Conservation (phyloP, 768 basidiomycete genomes). For the Pisolithus orientalis region DNA sequence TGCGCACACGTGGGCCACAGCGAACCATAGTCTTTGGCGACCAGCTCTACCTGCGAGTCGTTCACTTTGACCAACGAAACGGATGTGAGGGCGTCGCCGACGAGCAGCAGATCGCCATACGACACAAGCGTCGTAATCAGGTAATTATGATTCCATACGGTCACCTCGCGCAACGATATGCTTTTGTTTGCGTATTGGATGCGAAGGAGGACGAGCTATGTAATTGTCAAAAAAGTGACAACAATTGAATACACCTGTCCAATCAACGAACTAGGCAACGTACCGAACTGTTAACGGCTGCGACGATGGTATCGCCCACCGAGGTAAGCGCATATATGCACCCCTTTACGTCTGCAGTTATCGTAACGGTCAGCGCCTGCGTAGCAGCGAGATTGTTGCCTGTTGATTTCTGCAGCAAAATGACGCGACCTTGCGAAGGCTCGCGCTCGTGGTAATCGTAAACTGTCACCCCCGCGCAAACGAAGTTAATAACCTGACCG, state of each 20-base stretch:
- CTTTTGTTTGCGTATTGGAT: slow-evolving; percentile 32
- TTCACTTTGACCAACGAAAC: slow-evolving; percentile 59
- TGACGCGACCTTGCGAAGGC: slow-evolving; percentile 51
- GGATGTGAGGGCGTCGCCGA: slow-evolving; percentile 80
- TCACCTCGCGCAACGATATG: slow-evolving; percentile 30
- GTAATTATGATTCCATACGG: slow-evolving; percentile 81
- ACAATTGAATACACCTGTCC: neutral
- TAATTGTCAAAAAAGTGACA: slow-evolving; percentile 1
- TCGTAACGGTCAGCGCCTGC: slow-evolving; percentile 26
- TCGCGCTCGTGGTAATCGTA: slow-evolving; percentile 40
- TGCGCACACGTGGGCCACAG: slow-evolving; percentile 69
- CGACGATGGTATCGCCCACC: slow-evolving; percentile 48
- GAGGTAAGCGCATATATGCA: slow-evolving; percentile 62
- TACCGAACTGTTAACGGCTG: slow-evolving; percentile 74
- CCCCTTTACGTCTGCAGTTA: slow-evolving; percentile 47
- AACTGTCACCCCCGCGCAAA: slow-evolving; percentile 46
- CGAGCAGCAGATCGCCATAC: slow-evolving; percentile 48
- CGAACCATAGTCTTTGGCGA: slow-evolving; percentile 71
- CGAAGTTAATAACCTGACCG: slow-evolving; percentile 31
- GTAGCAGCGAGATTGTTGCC: slow-evolving; percentile 10
- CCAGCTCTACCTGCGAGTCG: slow-evolving; percentile 38
- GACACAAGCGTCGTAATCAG: slow-evolving; percentile 61
- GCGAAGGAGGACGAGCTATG: slow-evolving; percentile 43
- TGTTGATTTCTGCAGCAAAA: slow-evolving; percentile 43
- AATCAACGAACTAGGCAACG: slow-evolving; percentile 16